phyloP scores from a whole-genome alignment of 768 basidiomycete species.

The Royoungia palumana region DNA sequence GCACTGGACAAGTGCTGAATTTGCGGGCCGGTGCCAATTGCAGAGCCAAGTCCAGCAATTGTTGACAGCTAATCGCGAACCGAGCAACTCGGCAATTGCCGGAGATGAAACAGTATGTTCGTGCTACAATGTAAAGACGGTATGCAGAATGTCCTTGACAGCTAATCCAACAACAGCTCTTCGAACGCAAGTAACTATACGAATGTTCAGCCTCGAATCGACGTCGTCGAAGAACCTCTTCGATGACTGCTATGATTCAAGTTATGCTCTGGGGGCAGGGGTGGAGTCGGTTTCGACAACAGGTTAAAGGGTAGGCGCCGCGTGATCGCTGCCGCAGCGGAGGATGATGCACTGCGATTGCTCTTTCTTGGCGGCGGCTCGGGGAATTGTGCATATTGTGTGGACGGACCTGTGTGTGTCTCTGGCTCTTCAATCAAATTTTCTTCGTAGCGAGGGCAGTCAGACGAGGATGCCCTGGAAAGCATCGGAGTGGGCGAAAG shows the following conservation, averaged over 20 bases:
- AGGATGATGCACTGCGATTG: slow-evolving; percentile 35
- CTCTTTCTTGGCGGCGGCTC: slow-evolving; percentile 61
- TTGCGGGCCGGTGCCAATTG: no score
- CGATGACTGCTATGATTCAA: slow-evolving; percentile 34
- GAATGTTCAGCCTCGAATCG: slow-evolving; percentile 30
- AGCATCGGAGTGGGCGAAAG: slow-evolving; percentile 41
- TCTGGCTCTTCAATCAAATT: slow-evolving; percentile 45
- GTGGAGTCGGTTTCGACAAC: slow-evolving; percentile 50
- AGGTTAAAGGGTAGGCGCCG: slow-evolving; percentile 70
- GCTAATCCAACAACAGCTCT: slow-evolving; percentile 27
- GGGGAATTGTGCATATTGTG: slow-evolving; percentile 68
- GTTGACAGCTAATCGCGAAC: background rate
- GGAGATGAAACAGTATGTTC: slow-evolving; percentile 3
- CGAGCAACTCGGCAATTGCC: slow-evolving; percentile 24
- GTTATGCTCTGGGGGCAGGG: slow-evolving; percentile 28
- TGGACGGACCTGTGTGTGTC: slow-evolving; percentile 60
- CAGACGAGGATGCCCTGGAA: slow-evolving; percentile 56
- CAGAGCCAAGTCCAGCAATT: no score
- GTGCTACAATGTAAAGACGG: slow-evolving; percentile 15
- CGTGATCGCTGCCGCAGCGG: slow-evolving; percentile 46
- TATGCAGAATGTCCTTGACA: slow-evolving; percentile 17
- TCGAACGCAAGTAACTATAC: slow-evolving; percentile 5
- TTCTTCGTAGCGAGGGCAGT: slow-evolving; percentile 39
- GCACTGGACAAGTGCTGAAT: no score
- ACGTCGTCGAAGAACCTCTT: slow-evolving; percentile 42